Conservation (phyloP, 345 rosid genomes). For the Orychophragmus violaceus region DNA sequence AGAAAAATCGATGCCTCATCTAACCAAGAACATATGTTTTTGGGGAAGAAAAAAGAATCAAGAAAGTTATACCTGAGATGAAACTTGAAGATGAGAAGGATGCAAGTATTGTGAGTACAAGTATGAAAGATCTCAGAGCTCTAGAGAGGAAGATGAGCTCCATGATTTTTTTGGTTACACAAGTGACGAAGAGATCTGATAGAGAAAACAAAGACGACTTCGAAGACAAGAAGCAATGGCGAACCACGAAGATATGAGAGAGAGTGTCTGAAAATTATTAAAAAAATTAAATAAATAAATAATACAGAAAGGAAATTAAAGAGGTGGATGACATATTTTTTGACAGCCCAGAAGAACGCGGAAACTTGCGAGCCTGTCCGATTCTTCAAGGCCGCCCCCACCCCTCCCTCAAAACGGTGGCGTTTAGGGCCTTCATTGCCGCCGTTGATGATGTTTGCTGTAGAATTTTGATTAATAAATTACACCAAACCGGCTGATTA, state of each 20-base stretch:
- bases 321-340: not conserved
- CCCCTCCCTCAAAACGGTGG: not conserved
- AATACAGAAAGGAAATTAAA: not conserved
- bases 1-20: not conserved
- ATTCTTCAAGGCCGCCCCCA: not conserved
- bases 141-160: not conserved
- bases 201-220: not conserved
- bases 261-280: not conserved
- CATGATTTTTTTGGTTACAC: not conserved
- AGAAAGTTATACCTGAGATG: not conserved
- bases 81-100: not conserved
- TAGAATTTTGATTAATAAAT: not conserved
- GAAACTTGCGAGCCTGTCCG: conserved; percentile 14
- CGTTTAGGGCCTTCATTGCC: not conserved
- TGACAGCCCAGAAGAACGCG: conserved; percentile 19
- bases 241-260: not conserved
- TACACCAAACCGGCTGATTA: not conserved
- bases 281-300: not conserved
- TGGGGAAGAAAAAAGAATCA: not conserved
- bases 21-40: not conserved
- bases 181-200: not conserved
- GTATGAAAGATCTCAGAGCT: not conserved
- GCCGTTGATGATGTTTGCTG: not conserved
- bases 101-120: not conserved
- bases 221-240: not conserved